Conservation (phyloP, 2,329 filamentous ascomycete genomes). For the Xylariaceae sp. region DNA sequence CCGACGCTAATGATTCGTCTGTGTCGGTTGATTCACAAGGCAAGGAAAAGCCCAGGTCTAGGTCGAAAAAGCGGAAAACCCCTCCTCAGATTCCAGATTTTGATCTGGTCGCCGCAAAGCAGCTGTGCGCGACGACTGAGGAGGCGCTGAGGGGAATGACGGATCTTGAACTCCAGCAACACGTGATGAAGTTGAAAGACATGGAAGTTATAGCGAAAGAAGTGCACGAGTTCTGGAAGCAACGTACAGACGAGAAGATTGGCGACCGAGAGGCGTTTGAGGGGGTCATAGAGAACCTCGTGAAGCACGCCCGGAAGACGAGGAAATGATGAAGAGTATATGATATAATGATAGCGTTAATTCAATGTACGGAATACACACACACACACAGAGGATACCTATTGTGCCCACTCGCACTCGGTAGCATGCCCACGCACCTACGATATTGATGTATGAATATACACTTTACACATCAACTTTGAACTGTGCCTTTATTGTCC, state of each 20-base stretch:
- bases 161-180: conserved; percentile 65
- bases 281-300: conserved; percentile 92
- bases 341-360: conserved; percentile 12
- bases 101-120: conserved; percentile 70
- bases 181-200: conserved; percentile 63
- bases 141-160: conserved; percentile 77
- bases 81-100: conserved; percentile 67
- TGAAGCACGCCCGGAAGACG: conserved; percentile 82
- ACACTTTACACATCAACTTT: background rate
- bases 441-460: background rate
- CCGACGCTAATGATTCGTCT: conserved; percentile 48
- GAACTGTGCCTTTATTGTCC: background rate
- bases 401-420: background rate
- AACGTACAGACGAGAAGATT: conserved; percentile 76
- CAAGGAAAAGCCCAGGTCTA: conserved; percentile 38
- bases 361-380: background rate
- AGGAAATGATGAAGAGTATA: conserved; percentile 58
- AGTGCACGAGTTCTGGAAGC: conserved; percentile 82
- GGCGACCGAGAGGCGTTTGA: conserved; percentile 92
- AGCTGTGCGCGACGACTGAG: conserved; percentile 77
- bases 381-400: background rate
- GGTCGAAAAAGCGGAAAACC: conserved; percentile 45
- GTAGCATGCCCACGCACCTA: background rate
- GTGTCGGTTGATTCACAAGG: conserved; percentile 56
- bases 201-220: conserved; percentile 68